A percentile compares a stretch with the other conserved stretches of the same genome.
These are phyloP conservation scores for Pseudogymnoascus sp. DNA, from an alignment of 2,329 filamentous ascomycete species.

Conservation along the genomic window DNA sequence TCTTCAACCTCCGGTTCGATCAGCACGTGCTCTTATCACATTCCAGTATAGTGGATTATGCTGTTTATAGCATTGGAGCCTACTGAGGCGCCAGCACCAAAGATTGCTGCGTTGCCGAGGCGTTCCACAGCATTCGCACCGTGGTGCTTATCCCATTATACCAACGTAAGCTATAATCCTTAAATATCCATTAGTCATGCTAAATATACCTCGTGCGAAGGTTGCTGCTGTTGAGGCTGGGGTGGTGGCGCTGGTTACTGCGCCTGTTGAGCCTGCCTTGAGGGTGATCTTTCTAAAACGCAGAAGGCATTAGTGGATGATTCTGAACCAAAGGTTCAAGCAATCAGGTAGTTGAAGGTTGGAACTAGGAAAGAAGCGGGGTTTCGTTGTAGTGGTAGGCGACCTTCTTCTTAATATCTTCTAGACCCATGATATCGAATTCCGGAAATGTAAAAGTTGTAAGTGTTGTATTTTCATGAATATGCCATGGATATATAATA, in stretches of 20 bases:
- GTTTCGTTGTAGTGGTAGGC: neutral
- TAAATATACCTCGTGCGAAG: neutral
- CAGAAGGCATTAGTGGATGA: neutral
- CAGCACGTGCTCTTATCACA: conserved; percentile 33
- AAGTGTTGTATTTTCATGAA: neutral
- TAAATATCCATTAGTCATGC: neutral
- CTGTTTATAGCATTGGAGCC: neutral
- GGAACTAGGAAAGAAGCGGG: neutral
- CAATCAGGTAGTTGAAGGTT: neutral
- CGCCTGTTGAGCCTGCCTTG: neutral
- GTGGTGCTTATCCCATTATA: neutral
- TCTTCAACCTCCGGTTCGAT: neutral
- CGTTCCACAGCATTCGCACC: neutral
- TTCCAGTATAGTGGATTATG: conserved; percentile 1
- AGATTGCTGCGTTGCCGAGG: neutral
- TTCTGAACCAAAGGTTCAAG: neutral
- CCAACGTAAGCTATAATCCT: neutral
- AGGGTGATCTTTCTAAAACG: neutral
- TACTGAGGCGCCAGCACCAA: neutral
- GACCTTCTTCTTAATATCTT: neutral
- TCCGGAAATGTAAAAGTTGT: neutral
- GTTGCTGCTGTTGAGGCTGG: neutral
- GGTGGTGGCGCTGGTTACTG: neutral
- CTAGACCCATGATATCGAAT: neutral
- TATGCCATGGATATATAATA: neutral